Conservation (phyloP, 2,329 filamentous ascomycete genomes). For the Exophiala viscosa region DNA sequence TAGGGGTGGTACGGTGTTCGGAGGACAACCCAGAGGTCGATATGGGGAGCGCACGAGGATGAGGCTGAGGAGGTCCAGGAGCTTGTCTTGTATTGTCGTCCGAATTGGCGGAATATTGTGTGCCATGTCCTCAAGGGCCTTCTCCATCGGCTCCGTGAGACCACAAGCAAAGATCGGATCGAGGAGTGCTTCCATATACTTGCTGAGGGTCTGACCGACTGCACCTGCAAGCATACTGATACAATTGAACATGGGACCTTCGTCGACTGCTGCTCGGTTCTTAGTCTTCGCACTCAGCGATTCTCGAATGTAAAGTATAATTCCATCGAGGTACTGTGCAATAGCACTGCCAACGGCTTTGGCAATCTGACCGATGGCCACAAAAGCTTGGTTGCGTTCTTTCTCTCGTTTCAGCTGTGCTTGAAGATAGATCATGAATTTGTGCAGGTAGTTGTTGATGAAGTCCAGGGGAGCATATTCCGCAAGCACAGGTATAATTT, state of each 20-base stretch:
- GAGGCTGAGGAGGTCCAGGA: slow-evolving; percentile 90
- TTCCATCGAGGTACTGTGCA: slow-evolving; percentile 88
- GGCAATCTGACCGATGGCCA: slow-evolving; percentile 93
- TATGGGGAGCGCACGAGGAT: slow-evolving; percentile 91
- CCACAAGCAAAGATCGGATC: slow-evolving; percentile 97
- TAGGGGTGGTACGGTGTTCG: slow-evolving; percentile 75
- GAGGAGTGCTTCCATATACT: slow-evolving; percentile 93
- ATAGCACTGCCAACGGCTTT: slow-evolving; percentile 95
- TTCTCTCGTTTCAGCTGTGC: slow-evolving; percentile 92
- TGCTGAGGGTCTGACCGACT: slow-evolving; percentile 93
- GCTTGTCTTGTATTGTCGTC: slow-evolving; percentile 83
- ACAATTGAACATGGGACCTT: slow-evolving; percentile 86
- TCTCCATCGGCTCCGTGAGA: slow-evolving; percentile 85
- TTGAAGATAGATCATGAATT: slow-evolving; percentile 95
- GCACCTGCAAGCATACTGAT: slow-evolving; percentile 95
- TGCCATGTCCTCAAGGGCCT: slow-evolving; percentile 96
- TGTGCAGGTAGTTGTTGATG: slow-evolving; percentile 78
- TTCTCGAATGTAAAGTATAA: slow-evolving; percentile 89
- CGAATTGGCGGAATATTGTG: slow-evolving; percentile 97
- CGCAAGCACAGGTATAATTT: slow-evolving; percentile 86
- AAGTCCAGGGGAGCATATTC: slow-evolving; percentile 91
- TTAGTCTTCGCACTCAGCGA: slow-evolving; percentile 41
- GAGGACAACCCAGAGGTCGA: slow-evolving; percentile 84
- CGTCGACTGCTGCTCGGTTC: slow-evolving; percentile 55
- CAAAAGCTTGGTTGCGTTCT: slow-evolving; percentile 88